phyloP scores from a whole-genome alignment of 2,329 filamentous ascomycete genomes.

The Penicillium sp. region DNA sequence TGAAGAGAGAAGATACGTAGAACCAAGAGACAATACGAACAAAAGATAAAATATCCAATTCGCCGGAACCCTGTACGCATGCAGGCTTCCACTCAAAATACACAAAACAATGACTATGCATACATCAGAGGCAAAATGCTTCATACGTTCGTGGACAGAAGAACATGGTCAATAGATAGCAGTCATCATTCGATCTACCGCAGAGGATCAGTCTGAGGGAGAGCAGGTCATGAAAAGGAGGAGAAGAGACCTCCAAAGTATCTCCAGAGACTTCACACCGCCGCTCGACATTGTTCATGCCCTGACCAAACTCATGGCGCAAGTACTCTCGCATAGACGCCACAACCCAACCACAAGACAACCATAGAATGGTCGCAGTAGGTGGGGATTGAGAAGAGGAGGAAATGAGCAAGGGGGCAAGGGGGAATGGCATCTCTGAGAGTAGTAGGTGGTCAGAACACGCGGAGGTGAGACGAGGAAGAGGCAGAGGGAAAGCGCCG shows the following conservation, averaged over 20 bases:
- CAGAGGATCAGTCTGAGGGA: conserved; percentile 23
- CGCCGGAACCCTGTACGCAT: conserved; percentile 18
- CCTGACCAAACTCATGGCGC: conserved; percentile 28
- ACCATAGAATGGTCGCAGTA: conserved; percentile 9
- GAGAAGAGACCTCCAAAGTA: not conserved
- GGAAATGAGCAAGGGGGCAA: conserved; percentile 21
- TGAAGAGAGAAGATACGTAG: no score
- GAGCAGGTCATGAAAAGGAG: conserved; percentile 24
- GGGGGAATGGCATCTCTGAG: conserved; percentile 20
- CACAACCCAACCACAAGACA: conserved; percentile 18
- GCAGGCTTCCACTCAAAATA: conserved; percentile 22
- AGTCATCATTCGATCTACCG: conserved; percentile 31
- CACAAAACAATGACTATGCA: conserved; percentile 39
- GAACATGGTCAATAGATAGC: conserved; percentile 30
- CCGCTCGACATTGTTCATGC: conserved; percentile 27
- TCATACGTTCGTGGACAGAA: conserved; percentile 40
- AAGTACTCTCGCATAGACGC: conserved; percentile 20
- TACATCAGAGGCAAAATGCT: conserved; percentile 44
- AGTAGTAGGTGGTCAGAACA: conserved; percentile 27
- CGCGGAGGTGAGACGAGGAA: conserved; percentile 17
- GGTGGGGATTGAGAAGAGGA: conserved; percentile 12
- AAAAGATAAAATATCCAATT: conserved; percentile 17
- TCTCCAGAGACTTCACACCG: conserved; percentile 7
- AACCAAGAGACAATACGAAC: not conserved
- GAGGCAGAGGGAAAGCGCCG: conserved; percentile 37